Evolutionary conservation across 108 stramenopile genomes (phyloP).

Genomic region (Halocafeteria seosinensis): DNA sequence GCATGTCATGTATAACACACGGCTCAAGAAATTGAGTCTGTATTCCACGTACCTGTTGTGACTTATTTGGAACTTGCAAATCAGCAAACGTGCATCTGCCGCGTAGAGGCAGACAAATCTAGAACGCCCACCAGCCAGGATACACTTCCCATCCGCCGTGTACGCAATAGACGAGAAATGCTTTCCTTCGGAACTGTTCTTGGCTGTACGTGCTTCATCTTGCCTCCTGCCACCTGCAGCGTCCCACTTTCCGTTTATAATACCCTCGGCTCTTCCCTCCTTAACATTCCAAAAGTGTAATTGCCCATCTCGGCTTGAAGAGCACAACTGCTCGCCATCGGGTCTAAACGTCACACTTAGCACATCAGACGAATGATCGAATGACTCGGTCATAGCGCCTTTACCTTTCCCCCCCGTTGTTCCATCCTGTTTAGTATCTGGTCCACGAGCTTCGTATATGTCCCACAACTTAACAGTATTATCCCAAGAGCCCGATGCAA

Average conservation of each 20-base stretch:
- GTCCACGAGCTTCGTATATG: slow-evolving; percentile 70
- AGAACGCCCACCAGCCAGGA: slow-evolving; percentile 86
- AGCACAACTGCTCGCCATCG: slow-evolving; percentile 77
- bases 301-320: slow-evolving; percentile 75
- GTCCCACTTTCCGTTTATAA: slow-evolving; percentile 71
- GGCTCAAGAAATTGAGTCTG: too few species aligned
- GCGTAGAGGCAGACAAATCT: slow-evolving; percentile 96
- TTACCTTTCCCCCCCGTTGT: too few species aligned
- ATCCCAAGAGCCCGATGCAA: slow-evolving; percentile 90
- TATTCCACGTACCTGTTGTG: slow-evolving; percentile 55
- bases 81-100: slow-evolving; percentile 61
- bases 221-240: slow-evolving; percentile 65
- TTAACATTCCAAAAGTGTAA: slow-evolving; percentile 77
- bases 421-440: too few species aligned
- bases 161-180: slow-evolving; percentile 87
- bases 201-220: slow-evolving; percentile 60
- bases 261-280: slow-evolving; percentile 49
- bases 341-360: slow-evolving; percentile 78
- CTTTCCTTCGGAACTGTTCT: slow-evolving; percentile 66
- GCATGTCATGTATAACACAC: too few species aligned
- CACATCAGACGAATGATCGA: slow-evolving; percentile 76
- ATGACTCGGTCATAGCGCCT: slow-evolving; percentile 44
- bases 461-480: slow-evolving; percentile 91
- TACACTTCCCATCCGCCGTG: slow-evolving; percentile 80
- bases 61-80: slow-evolving; percentile 96